Evolutionary conservation across 2,329 filamentous ascomycete genomes (phyloP).

Genomic region (Drechslera avenae): DNA sequence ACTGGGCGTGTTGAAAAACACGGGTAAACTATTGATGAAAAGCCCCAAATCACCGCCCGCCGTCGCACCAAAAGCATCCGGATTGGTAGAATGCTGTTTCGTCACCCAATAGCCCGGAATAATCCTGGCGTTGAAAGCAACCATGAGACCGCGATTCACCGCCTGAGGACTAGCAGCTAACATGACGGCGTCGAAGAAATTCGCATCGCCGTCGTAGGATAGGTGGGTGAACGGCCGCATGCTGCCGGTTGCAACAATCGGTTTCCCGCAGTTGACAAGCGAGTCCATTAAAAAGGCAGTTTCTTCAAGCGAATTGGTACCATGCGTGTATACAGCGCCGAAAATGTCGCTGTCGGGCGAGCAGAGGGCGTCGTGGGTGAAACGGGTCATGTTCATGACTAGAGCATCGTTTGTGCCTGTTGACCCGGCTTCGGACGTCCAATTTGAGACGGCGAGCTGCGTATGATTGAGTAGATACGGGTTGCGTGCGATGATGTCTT

Average conservation of each 20-base stretch:
- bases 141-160: conserved; percentile 30
- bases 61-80: conserved; percentile 33
- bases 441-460: conserved; percentile 38
- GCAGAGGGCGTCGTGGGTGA: conserved; percentile 33
- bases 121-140: conserved; percentile 38
- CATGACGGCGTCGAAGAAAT: conserved; percentile 38
- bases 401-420: conserved; percentile 37
- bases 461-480: conserved; percentile 37
- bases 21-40: conserved; percentile 34
- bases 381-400: conserved; percentile 42
- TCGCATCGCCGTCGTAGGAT: conserved; percentile 33
- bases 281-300: conserved; percentile 36
- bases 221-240: conserved; percentile 38
- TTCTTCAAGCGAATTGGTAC: conserved; percentile 39
- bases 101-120: conserved; percentile 35
- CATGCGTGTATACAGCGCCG: conserved; percentile 37
- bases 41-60: conserved; percentile 31
- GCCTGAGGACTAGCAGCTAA: conserved; percentile 29
- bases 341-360: conserved; percentile 36
- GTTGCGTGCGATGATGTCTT: conserved; percentile 35
- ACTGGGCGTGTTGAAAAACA: conserved; percentile 35
- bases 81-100: conserved; percentile 33
- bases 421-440: conserved; percentile 25
- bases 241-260: conserved; percentile 30
- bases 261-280: conserved; percentile 36